These are phyloP conservation scores for Theobroma cacao DNA, from an alignment of 345 rosid genomes.

Conservation along the genomic window DNA sequence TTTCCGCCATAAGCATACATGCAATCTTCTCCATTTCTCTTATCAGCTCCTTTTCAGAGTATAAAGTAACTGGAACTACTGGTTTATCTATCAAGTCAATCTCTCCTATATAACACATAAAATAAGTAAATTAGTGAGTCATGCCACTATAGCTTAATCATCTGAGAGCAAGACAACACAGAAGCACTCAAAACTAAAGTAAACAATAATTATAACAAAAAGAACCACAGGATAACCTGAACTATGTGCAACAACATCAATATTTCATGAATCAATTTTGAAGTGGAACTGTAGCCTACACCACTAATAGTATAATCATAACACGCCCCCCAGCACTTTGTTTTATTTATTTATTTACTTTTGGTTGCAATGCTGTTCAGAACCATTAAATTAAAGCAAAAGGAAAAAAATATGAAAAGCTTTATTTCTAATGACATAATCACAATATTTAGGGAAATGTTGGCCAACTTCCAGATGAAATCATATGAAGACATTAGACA, in stretches of 20 bases:
- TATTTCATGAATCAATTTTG: not conserved
- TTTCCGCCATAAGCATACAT: conserved; percentile 72
- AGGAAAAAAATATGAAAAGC: not conserved
- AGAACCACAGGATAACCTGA: not conserved
- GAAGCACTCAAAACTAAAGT: not conserved
- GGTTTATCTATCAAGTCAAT: conserved; percentile 68
- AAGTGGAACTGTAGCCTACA: not conserved
- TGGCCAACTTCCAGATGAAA: not conserved
- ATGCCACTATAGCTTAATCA: not conserved
- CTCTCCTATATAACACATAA: conserved; percentile 48
- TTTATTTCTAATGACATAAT: not conserved
- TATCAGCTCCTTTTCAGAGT: conserved; percentile 86
- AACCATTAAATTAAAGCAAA: not conserved
- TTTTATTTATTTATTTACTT: not conserved
- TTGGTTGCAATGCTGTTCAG: not conserved
- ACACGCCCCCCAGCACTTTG: not conserved
- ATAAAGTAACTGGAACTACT: conserved; percentile 72
- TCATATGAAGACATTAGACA: not conserved
- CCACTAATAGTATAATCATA: not conserved
- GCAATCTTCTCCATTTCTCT: conserved; percentile 91
- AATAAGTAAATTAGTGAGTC: conserved; percentile 2
- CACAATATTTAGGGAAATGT: not conserved
- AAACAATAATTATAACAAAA: not conserved
- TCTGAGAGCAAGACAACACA: conserved; percentile 7
- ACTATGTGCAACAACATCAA: not conserved